A percentile compares a stretch with the other conserved stretches of the same genome.
Evolutionary conservation across 2,329 filamentous ascomycete species (phyloP).

Genomic region (Triangularia setosa): DNA sequence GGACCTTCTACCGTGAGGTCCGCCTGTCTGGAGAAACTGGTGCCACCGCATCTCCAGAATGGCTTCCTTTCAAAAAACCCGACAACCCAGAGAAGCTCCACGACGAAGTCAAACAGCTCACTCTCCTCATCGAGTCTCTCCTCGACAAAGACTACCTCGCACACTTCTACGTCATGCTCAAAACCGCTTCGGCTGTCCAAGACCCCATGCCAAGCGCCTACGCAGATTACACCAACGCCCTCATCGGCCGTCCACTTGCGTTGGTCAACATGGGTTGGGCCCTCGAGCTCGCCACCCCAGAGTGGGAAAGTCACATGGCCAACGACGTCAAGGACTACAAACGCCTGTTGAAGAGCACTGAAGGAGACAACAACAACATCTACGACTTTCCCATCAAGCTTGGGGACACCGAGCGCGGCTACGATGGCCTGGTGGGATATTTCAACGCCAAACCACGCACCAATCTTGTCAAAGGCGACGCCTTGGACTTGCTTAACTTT

Average conservation of each 20-base stretch:
- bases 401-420: constrained; percentile 32
- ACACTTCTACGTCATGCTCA: constrained; percentile 11
- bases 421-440: constrained; percentile 40
- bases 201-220: constrained; percentile 4
- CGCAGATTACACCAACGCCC: not conserved
- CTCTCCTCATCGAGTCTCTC: not conserved
- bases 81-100: not conserved
- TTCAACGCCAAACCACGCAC: constrained; percentile 27
- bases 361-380: not conserved
- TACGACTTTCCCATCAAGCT: constrained; percentile 37
- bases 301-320: too few relatives aligned
- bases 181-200: not conserved
- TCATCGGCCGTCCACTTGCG: constrained; percentile 12
- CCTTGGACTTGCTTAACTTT: not conserved
- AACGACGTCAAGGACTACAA: too few relatives aligned
- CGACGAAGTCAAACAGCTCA: not conserved
- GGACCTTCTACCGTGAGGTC: constrained; percentile 41
- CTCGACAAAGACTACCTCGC: constrained; percentile 5
- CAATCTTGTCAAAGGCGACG: not conserved
- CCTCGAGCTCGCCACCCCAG: constrained; percentile 4
- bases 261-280: constrained; percentile 8
- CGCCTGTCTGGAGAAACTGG: constrained; percentile 29
- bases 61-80: constrained; percentile 5
- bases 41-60: not conserved
- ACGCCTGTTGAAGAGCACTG: not conserved